Base-by-base conservation (phyloP, 306 rosid species). In the Echinosophora koreensis region DNA sequence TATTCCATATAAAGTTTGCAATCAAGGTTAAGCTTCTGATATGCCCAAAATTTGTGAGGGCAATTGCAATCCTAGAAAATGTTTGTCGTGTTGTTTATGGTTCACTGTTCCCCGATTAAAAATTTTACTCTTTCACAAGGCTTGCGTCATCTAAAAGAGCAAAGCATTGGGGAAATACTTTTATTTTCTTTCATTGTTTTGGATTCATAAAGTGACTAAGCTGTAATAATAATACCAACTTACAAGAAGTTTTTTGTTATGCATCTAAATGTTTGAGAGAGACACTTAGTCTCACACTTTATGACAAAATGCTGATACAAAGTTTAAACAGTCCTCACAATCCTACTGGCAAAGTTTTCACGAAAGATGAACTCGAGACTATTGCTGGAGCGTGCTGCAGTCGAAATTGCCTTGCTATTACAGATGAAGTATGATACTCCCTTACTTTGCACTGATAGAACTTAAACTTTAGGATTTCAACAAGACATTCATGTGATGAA, bases 331-430 rank as follows among this genome's bases (percentile, higher is more conserved):
- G 98, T 69, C 98, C 98, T 80, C 97, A 94, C 83, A 94, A 92
- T 80, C 97, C 98, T 37, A 94, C 98, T 2, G 97, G 98, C 49
- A 94, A 91, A 84, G 97, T 94, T 69, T 94, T 94, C 91, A 81
- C 88, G 16, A 78, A 70, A 81, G 89, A 77, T n/a, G 97, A 92
- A 86, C 94, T 94, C 39, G 96, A 89, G 83, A 55, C 74, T 71
- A 90, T 94, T 77, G 97, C 94, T 27, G 84, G 76, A 85, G 90
- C 84, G 66, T 91, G 98, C 77, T 46, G 89, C 77, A 55, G 68
- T 69, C 74, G 79, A 49, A 70, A 90, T 73, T 87, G 84, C 84
- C 62, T 94, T 60, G 97, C 92, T 32, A 87, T 94, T 81, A 94
- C 96, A 81, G 98, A 94, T 84, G 98, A 94, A 84, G 98, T 94